phyloP scores from a whole-genome alignment of 768 basidiomycete genomes.

The Lactarius indigo region DNA sequence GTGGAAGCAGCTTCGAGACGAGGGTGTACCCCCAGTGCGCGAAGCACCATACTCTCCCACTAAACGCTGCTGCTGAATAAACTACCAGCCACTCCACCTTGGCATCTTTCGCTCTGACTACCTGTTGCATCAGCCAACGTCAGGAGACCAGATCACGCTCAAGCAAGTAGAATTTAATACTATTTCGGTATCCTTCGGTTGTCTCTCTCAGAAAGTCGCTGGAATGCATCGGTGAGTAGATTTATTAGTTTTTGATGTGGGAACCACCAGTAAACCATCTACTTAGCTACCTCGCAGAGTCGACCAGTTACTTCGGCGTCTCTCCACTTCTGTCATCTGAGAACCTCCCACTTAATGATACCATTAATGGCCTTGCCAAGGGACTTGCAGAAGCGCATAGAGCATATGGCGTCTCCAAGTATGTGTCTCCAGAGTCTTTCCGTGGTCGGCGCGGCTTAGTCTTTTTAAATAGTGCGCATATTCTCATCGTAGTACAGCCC shows the following conservation, averaged over 20 bases:
- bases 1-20: constrained; percentile 73
- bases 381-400: constrained; percentile 80
- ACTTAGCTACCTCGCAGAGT: constrained; percentile 58
- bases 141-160: constrained; percentile 42
- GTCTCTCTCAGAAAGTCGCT: constrained; percentile 63
- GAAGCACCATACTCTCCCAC: not conserved
- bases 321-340: constrained; percentile 49
- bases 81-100: constrained; percentile 68
- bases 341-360: constrained; percentile 72
- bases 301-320: constrained; percentile 63
- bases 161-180: constrained; percentile 99
- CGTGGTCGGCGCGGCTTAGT: not conserved
- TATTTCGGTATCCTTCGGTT: constrained; percentile 87
- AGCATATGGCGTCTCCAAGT: constrained; percentile 62
- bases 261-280: not conserved
- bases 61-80: constrained; percentile 30
- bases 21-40: constrained; percentile 55
- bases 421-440: constrained; percentile 23
- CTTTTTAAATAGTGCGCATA: constrained; percentile 40
- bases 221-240: constrained; percentile 68
- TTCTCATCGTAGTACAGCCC: constrained; percentile 88
- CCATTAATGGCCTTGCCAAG: constrained; percentile 61
- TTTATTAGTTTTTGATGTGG: not conserved
- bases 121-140: constrained; percentile 60
- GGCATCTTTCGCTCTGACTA: constrained; percentile 96